Evolutionary conservation across 805 yeast species (phyloP).

Genomic region (Sugiyamaella qingdaonensis): DNA sequence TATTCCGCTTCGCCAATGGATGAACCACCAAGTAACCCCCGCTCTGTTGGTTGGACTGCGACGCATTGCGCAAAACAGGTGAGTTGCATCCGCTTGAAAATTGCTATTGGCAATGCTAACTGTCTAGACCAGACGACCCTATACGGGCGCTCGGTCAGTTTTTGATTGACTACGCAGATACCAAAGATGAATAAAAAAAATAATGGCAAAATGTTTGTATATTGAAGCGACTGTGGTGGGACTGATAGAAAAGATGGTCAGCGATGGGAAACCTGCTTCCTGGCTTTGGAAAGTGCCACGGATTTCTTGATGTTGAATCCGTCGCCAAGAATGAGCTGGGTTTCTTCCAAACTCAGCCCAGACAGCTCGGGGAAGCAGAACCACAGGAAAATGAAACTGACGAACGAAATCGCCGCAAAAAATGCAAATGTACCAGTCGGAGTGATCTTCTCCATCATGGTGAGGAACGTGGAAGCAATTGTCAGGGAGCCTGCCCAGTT

Average conservation of each 20-base stretch:
- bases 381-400: conserved; percentile 12
- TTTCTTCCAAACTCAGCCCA: conserved; percentile 15
- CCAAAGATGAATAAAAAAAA: neutral
- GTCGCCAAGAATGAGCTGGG: conserved; percentile 14
- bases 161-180: conserved; percentile 19
- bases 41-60: conserved; percentile 60
- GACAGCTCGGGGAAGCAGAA: conserved; percentile 17
- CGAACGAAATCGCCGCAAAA: conserved; percentile 17
- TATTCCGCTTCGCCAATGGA: conserved; percentile 63
- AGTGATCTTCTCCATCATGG: conserved; percentile 88
- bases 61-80: conserved; percentile 43
- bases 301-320: conserved; percentile 18
- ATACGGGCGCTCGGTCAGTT: conserved; percentile 24
- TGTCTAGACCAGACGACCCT: conserved; percentile 23
- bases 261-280: neutral
- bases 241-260: no score
- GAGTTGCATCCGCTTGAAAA: conserved; percentile 1
- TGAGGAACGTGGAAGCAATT: conserved; percentile 85
- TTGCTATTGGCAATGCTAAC: neutral
- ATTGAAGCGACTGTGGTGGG: no score
- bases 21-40: conserved; percentile 62
- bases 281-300: conserved; percentile 13
- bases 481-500: conserved; percentile 95
- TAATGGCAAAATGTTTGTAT: no score
- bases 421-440: conserved; percentile 82